phyloP scores from a whole-genome alignment of 352 stramenopile genomes.

The Phytophthora sp. region DNA sequence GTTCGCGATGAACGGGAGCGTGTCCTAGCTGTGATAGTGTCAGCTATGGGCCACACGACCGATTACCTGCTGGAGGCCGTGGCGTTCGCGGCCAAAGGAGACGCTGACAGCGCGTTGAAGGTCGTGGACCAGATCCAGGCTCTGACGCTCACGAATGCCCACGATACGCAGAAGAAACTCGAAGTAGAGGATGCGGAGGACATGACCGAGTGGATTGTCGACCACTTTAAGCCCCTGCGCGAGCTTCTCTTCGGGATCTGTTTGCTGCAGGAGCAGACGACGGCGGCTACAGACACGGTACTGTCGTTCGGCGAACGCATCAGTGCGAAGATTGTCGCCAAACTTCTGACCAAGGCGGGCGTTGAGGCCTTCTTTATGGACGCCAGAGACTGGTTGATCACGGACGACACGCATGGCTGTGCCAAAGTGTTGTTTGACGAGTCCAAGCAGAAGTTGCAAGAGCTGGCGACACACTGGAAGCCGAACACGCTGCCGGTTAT shows the following conservation, averaged over 20 bases:
- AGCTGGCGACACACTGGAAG: constrained; percentile 50
- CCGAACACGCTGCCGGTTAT: constrained; percentile 62
- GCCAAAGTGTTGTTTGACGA: constrained; percentile 83
- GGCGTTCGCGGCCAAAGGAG: constrained; percentile 58
- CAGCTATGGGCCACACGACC: constrained; percentile 83
- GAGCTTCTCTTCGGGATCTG: constrained; percentile 82
- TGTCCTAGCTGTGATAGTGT: constrained; percentile 76
- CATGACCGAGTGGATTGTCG: constrained; percentile 53
- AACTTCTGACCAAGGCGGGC: constrained; percentile 59
- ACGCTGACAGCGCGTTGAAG: constrained; percentile 47
- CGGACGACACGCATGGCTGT: constrained; percentile 70
- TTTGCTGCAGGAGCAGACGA: constrained; percentile 78
- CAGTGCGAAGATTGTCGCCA: constrained; percentile 73
- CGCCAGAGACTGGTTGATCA: constrained; percentile 75
- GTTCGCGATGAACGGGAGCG: constrained; percentile 61
- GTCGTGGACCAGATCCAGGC: constrained; percentile 67
- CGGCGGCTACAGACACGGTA: constrained; percentile 70
- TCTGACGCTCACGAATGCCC: constrained; percentile 69
- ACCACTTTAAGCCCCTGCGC: constrained; percentile 77
- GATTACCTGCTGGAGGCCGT: constrained; percentile 74
- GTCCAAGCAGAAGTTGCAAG: constrained; percentile 72
- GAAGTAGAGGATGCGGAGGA: constrained; percentile 47
- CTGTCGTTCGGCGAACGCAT: constrained; percentile 84
- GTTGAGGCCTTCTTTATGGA: constrained; percentile 75
- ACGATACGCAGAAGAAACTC: constrained; percentile 64